Evolutionary conservation across 495 filamentous ascomycete species (phyloP), one percentile per base, ranked within the genome.

Genomic region (Poronia punctata): DNA sequence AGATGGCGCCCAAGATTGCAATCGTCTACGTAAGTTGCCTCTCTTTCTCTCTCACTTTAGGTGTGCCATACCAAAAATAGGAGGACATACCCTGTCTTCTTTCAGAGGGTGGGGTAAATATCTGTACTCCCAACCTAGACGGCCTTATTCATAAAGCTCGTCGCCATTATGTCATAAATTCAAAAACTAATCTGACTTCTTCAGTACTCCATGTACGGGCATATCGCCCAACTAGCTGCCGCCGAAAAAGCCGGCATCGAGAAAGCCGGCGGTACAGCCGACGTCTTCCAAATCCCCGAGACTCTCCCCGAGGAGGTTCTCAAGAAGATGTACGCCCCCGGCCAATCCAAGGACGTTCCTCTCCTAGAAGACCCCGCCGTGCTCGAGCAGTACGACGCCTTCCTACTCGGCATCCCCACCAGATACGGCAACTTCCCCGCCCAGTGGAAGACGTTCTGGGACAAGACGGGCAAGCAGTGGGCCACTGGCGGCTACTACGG

Each of bases 361-460:
- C 58, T 81, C 38, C 66, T 82, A 52, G 44, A 55, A 6, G 77
- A 83, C 56, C 80, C 87, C 16, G 57, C 69, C 4, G 69, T 62
- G 9, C 78, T 96, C n/a, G 71, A 78, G 46, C 42, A 76, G 40
- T 96, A 92, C 69, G 88, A 97, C 58, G 92, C 72, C 58, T 81
- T 99, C 66, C 81, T 99, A 25, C 76, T 99, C 47, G 93, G 93
- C 52, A 88, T 99, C 64, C 92, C 92, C 21, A 99, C 92, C n/a
- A 82, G 92, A 41, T 99, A 85, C 70, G 92, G 92, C 61, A 99
- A 95, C 79, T 94, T 95, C 75, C 89, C 92, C 27, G 88, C 83
- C 19, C 92, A 98, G 68, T 97, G 84, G 84, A 96, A 89, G 32
- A 52, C 79, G 29, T 93, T 88, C 76, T 88, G 82, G 82, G 86